Conservation (phyloP, 208 protist species). For the Acanthamoeba triangularis region DNA sequence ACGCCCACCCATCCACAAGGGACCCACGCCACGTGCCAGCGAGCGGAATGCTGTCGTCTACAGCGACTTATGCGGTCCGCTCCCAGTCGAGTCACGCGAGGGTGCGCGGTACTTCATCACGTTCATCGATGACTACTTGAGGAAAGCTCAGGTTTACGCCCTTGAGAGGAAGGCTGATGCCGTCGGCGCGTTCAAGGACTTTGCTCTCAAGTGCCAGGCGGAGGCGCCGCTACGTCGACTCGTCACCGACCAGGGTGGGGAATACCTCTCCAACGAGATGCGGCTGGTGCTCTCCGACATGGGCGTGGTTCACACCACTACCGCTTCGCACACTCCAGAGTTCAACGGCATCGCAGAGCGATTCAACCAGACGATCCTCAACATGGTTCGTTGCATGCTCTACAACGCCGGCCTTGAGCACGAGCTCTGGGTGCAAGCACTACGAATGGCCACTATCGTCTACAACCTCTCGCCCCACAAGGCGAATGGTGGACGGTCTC, state of each 20-base stretch:
- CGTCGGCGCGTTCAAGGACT: background rate
- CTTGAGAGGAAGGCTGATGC: too few relatives aligned
- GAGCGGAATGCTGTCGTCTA: too few relatives aligned
- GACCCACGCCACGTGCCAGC: too few relatives aligned
- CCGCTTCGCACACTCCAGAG: background rate
- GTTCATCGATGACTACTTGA: too few relatives aligned
- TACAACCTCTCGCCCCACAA: background rate
- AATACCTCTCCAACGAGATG: background rate
- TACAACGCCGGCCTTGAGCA: background rate
- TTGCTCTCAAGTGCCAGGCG: background rate
- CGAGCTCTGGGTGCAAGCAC: background rate
- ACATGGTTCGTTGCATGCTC: background rate
- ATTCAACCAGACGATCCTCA: background rate
- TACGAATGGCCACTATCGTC: background rate
- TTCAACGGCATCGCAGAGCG: constrained; percentile 23
- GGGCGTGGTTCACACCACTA: background rate
- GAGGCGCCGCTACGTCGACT: background rate
- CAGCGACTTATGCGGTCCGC: too few relatives aligned
- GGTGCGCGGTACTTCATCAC: too few relatives aligned
- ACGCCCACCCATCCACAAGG: too few relatives aligned
- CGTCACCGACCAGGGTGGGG: background rate
- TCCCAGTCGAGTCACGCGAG: too few relatives aligned
- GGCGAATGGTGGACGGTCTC: background rate
- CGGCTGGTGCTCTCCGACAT: background rate
- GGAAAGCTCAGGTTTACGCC: too few relatives aligned